Percentiles rank a stretch among this genome's conserved stretches.
Conservation (phyloP, 2,329 filamentous ascomycete genomes). For the Colletotrichum liaoningense region DNA sequence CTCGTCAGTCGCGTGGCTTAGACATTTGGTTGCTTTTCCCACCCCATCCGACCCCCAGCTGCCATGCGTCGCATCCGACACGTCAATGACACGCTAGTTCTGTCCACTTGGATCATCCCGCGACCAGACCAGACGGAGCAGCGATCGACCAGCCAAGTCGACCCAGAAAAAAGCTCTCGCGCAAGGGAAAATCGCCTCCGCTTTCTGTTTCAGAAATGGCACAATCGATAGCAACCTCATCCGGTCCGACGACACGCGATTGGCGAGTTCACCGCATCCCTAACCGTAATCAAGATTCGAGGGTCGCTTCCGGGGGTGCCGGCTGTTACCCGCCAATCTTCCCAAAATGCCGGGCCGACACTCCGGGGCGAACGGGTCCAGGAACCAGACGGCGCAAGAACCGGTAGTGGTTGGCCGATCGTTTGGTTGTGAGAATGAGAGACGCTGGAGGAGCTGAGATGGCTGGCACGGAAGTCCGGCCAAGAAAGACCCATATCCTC, state of each 20-base stretch:
- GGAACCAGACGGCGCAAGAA: neutral
- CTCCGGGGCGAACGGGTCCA: neutral
- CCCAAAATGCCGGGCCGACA: conserved; percentile 18
- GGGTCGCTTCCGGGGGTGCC: conserved; percentile 13
- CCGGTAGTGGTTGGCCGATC: conserved; percentile 3
- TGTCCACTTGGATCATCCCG: conserved; percentile 28
- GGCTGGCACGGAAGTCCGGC: conserved; percentile 3
- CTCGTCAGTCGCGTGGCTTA: conserved; percentile 22
- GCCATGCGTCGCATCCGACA: conserved; percentile 25
- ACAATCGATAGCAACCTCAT: conserved; percentile 20
- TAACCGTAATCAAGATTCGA: conserved; percentile 22
- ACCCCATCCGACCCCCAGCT: neutral
- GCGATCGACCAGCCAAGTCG: conserved; percentile 15
- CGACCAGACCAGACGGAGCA: conserved; percentile 12
- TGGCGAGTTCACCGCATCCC: conserved; percentile 22
- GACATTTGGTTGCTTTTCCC: neutral
- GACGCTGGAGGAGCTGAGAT: neutral
- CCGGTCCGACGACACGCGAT: conserved; percentile 3
- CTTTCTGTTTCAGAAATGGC: conserved; percentile 33
- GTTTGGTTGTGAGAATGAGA: neutral
- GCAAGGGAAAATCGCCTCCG: conserved; percentile 17
- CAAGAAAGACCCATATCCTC: neutral
- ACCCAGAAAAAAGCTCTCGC: neutral
- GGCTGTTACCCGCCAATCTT: conserved; percentile 21
- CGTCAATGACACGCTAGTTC: conserved; percentile 29